Conservation (phyloP, 495 filamentous ascomycete genomes). For the Neurospora tetrasperma region DNA sequence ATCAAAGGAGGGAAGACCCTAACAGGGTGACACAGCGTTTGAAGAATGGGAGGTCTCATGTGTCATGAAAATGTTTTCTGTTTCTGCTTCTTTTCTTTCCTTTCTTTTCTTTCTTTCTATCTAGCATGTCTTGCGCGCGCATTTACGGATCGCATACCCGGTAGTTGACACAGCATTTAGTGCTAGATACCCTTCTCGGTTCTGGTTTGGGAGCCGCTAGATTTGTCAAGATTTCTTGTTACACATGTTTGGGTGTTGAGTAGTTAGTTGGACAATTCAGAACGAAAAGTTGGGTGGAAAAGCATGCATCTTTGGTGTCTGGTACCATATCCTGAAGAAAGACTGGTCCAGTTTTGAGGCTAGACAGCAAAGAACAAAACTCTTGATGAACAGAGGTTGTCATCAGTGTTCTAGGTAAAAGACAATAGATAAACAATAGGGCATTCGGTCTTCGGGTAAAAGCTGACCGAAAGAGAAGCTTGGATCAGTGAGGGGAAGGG, state of each 20-base stretch:
- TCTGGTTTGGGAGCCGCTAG: neutral
- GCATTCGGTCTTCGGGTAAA: neutral
- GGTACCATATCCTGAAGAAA: neutral
- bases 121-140: neutral
- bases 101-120: neutral
- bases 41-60: neutral
- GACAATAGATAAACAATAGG: neutral
- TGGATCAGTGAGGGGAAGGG: neutral
- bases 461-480: neutral
- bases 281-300: neutral
- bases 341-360: neutral
- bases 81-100: neutral
- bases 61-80: neutral
- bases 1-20: neutral
- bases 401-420: neutral
- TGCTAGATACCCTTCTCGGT: neutral
- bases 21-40: neutral
- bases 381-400: neutral
- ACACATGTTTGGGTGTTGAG: neutral
- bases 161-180: neutral
- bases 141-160: neutral
- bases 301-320: neutral
- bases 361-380: neutral
- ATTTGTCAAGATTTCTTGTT: neutral
- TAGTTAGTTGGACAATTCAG: neutral